Base-by-base conservation (phyloP, 805 yeast genomes). In the Priceomyces medius region DNA sequence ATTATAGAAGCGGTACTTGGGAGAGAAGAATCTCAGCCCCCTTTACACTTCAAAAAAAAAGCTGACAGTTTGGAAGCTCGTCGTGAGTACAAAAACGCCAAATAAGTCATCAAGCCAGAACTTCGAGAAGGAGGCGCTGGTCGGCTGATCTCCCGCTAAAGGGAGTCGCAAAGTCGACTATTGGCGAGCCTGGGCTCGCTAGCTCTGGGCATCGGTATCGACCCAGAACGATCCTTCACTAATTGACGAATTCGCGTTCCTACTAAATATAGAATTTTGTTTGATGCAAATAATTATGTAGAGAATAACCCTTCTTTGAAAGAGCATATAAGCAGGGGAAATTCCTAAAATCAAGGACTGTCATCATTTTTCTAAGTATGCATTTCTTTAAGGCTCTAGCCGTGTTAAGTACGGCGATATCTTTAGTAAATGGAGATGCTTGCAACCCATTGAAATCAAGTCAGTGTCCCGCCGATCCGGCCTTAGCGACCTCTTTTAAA, bases 391-490 rank as follows among this genome's bases (percentile, higher is more conserved):
- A 12, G 16, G 16, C 20, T 16, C 23, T 21, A 21, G 17, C 14
- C 8, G 18, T 21, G 28, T 14, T 24, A 35, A 17, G 26, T 17
- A 17, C 29, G 5, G 7, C 18, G 18, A 14, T 31, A 7, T 31
- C 38, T 10, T 35, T 35, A 12, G 38, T 14, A 8, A 35, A 24
- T 16, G 38, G 38, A 12, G 38, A 35, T 21, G 16, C 10, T 6
- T 64, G 71, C 44, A 56, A 64, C 40, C 71, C 69, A 3, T 45
- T 64, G 14, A 54, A 49, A 20, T 31, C 48, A 12, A 20, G 45
- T 3, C 37, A 36, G n/a, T 65, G 71, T 46, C 46, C 61, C 3
- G 47, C 65, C 3, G 64, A 56, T 35, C 35, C 58, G 6, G 68
- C 69, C 1, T 54, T 64, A 20, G 58, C 53, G 2, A 34, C 58